Conservation (phyloP, 495 filamentous ascomycete species). For the Hypomontagnella monticulosa region DNA sequence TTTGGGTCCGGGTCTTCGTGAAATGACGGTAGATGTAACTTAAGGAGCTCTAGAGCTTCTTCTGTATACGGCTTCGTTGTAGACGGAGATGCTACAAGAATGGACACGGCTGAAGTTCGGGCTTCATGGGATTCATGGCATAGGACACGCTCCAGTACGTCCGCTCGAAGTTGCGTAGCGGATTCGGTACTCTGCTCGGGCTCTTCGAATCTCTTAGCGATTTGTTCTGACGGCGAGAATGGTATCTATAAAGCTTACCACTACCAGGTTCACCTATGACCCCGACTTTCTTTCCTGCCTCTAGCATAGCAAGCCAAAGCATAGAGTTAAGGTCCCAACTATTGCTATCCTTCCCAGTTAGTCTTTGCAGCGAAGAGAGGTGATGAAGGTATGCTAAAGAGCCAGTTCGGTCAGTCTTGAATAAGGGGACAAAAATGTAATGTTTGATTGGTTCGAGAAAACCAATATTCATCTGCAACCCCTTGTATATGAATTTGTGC, state of each 20-base stretch:
- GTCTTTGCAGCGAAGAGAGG: conserved; percentile 48
- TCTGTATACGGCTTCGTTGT: conserved; percentile 74
- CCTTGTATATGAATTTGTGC: conserved; percentile 59
- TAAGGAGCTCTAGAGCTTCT: conserved; percentile 66
- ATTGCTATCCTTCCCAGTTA: conserved; percentile 54
- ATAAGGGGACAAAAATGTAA: conserved; percentile 78
- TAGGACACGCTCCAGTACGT: conserved; percentile 64
- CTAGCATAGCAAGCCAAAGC: conserved; percentile 73
- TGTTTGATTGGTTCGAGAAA: conserved; percentile 71
- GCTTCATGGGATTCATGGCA: conserved; percentile 68
- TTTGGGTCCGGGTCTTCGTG: conserved; percentile 87
- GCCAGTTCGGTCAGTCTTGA: conserved; percentile 64
- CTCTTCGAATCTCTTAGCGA: conserved; percentile 30
- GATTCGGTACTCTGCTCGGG: conserved; percentile 17
- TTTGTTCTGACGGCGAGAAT: not conserved
- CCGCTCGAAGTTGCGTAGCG: conserved; percentile 24
- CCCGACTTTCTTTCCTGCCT: conserved; percentile 81
- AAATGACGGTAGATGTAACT: conserved; percentile 69
- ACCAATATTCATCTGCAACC: conserved; percentile 59
- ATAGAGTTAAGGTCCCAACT: conserved; percentile 62
- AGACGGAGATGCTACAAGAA: conserved; percentile 74
- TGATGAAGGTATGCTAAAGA: conserved; percentile 66
- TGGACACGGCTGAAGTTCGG: conserved; percentile 76
- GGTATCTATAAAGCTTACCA: conserved; percentile 55
- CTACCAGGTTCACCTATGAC: conserved; percentile 73